Evolutionary conservation across 2,329 filamentous ascomycete species (phyloP), one percentile per base, ranked within the genome.

Genomic region (Esteya vermicola): DNA sequence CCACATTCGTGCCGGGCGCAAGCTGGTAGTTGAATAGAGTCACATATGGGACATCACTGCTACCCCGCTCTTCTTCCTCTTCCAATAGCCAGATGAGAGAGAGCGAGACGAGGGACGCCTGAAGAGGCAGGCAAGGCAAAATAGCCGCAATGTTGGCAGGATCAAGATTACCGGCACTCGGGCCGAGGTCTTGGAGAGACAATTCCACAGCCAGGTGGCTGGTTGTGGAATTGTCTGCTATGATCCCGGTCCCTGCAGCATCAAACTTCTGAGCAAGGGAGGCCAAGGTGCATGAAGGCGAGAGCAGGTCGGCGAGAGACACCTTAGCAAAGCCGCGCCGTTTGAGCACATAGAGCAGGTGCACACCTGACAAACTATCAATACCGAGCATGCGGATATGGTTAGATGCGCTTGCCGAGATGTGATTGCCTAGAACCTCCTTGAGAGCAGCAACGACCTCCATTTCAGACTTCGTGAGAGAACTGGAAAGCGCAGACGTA

Each of bases 281-380:
- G 9, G 18, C 28, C 5, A 38, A 27, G 4, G 36, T 32, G 36
- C 21, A 20, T 7, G 30, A 27, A 8, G 30, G 28, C 16, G 41
- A 44, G n/a, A 40, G 21, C 12, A 46, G 23, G 26, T 44, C 44
- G 1, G 25, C 31, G 18, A 50, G 19, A 4, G 13, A 23, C n/a
- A 48, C 31, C 20, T 43, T 39, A 14, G 21, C 10, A 27, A 49
- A 46, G 16, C 48, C 48, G 18, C 39, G 42, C 13, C 33, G 38
- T 18, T 39, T 39, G 13, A 50, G 37, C 0, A 47, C 23, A 5
- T 44, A 41, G 21, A 50, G 14, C n/a, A 50, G 40, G 40, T 50
- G 45, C 7, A 50, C 40, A 8, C 26, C 47, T 1, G 44, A 47
- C 4, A 50, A 44, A 33, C 48, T 50, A 45, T 50, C 47, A 21